These are phyloP conservation scores for Saururus chinensis DNA, from an alignment of 164 flowering plant species.

Conservation along the genomic window DNA sequence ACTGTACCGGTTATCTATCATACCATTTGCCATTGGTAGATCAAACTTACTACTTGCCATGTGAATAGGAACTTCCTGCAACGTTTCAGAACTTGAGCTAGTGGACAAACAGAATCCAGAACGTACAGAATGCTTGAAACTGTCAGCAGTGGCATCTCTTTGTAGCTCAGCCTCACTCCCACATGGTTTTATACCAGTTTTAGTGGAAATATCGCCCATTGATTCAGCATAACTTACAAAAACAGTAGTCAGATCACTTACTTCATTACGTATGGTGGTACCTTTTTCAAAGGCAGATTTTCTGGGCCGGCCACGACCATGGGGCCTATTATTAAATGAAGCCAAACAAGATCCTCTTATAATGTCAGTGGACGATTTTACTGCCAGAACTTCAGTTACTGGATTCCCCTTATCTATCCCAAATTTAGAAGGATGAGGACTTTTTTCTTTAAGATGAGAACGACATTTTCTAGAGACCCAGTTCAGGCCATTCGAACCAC, in stretches of 20 bases:
- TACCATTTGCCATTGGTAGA: neutral
- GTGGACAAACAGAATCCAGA: neutral
- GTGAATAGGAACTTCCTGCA: neutral
- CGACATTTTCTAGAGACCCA: conserved; percentile 70
- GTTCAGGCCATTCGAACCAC: conserved; percentile 27
- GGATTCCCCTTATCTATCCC: conserved; percentile 19
- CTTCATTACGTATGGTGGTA: neutral
- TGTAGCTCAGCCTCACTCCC: neutral
- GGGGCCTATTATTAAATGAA: conserved; percentile 7
- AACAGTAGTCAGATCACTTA: neutral
- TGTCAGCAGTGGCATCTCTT: neutral
- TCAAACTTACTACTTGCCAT: neutral
- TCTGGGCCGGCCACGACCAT: conserved; percentile 7
- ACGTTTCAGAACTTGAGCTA: neutral
- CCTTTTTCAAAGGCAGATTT: neutral
- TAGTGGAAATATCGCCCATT: neutral
- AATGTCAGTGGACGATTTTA: conserved; percentile 2
- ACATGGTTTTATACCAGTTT: conserved; percentile 4
- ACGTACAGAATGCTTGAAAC: neutral
- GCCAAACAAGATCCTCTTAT: conserved; percentile 15
- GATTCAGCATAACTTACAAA: neutral
- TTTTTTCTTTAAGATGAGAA: conserved; percentile 28
- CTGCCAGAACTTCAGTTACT: conserved; percentile 18
- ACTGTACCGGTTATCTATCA: neutral
- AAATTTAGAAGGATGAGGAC: conserved; percentile 10